Evolutionary conservation across 1,284 basidiomycete genomes (phyloP), one percentile per base, ranked within the genome.

Genomic region (Trametes polyzona): DNA sequence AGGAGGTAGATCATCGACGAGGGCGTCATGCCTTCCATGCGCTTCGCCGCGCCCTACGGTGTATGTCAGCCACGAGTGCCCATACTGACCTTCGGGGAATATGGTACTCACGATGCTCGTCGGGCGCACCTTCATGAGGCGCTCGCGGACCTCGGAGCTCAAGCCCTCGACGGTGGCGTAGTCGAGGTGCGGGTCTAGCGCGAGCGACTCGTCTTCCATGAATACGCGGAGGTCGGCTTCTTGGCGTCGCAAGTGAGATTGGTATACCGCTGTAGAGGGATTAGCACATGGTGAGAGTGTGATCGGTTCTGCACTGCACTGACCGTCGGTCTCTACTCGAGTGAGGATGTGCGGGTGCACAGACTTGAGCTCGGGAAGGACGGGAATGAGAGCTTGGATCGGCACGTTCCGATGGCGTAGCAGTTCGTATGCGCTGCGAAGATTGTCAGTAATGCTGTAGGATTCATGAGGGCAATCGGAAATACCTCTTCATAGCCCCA

Each of bases 21-120:
- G 2, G 92, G 90, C 7, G 92, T 94, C 83, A 94, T 92, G 7
- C 92, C 92, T 66, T 94, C 92, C 85, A 94, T 92, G 30, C 92
- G 77, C 69, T 92, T 92, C 16, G 88, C 92, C 12, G 88, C 87
- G 21, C 92, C 92, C 91, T 93, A 39, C 12, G 24, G 12, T 26
- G 46, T 21, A 39, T 37, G 52, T 59, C 36, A 52, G 44, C n/a
- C 17, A 23, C 14, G 10, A 11, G 10, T 14, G 21, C 27, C 42
- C 26, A 17, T 27, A 12, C 6, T 24, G 27, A 27, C 47, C 26
- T 33, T 48, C 30, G 16, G 14, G 9, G 60, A 11, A 43, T 7
- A 10, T 30, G 16, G n/a, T 19, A 75, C 87, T 71, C 62, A 92
- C 89, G 53, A 95, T 82, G 33, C 83, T 93, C 9, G 79, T 79